Evolutionary conservation across 371 early-diverging fungal genomes (phyloP).

Genomic region (Mucor saturninus): DNA sequence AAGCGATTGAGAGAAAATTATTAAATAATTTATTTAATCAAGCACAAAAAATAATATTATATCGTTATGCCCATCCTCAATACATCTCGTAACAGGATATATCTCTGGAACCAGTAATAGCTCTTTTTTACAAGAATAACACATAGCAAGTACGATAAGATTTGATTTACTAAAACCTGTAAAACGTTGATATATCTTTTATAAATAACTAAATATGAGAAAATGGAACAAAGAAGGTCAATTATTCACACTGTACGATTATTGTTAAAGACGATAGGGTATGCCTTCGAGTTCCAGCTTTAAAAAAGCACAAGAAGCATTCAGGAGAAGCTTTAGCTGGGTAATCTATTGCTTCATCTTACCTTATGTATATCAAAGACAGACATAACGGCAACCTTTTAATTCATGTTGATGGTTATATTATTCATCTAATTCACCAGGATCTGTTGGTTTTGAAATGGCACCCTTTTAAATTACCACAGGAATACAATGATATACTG

Average conservation of each 20-base stretch:
- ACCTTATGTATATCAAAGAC: conserved; percentile 86
- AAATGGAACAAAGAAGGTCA: conserved; percentile 62
- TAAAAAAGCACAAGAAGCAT: conserved; percentile 51
- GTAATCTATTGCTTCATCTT: conserved; percentile 90
- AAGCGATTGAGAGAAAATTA: too few species aligned
- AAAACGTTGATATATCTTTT: too few species aligned
- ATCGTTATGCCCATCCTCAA: too few species aligned
- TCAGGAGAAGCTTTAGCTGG: conserved; percentile 93
- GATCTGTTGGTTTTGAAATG: conserved; percentile 95
- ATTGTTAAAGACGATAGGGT: conserved; percentile 68
- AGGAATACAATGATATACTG: conserved; percentile 94
- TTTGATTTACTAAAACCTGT: too few species aligned
- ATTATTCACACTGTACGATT: conserved; percentile 86
- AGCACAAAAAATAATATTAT: too few species aligned
- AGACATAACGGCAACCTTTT: conserved; percentile 98
- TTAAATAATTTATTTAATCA: too few species aligned
- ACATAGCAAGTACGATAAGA: too few species aligned
- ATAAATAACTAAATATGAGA: conserved; percentile 49
- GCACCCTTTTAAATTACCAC: conserved; percentile 96
- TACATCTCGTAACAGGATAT: too few species aligned
- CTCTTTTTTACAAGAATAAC: too few species aligned
- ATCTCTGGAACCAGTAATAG: too few species aligned
- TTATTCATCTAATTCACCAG: conserved; percentile 97
- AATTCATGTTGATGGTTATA: conserved; percentile 81
- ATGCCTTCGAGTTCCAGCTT: conserved; percentile 10